A percentile compares a stretch with the other conserved stretches of the same genome.
phyloP scores from a whole-genome alignment of 176 grass and related monocot genomes.

The Carex littledalei region DNA sequence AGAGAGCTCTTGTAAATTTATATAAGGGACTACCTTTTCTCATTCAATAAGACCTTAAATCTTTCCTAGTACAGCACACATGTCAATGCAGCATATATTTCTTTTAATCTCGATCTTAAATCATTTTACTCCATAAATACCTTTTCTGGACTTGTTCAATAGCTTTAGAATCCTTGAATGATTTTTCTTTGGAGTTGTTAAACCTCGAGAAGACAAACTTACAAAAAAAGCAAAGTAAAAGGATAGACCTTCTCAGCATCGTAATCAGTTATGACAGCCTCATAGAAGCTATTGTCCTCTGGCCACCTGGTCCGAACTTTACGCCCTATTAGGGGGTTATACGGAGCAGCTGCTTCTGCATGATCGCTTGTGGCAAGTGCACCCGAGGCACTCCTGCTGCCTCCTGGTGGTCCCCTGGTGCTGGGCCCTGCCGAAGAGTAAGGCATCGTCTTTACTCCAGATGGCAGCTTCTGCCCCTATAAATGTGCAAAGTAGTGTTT shows the following conservation, averaged over 20 bases:
- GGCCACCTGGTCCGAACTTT: slow-evolving; percentile 83
- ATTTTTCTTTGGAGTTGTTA: not conserved
- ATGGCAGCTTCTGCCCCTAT: slow-evolving; percentile 62
- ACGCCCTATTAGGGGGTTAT: slow-evolving; percentile 48
- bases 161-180: not conserved
- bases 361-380: slow-evolving; percentile 36
- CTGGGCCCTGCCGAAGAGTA: slow-evolving; percentile 68
- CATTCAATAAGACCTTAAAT: not conserved
- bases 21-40: not conserved
- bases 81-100: not conserved
- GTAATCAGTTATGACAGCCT: slow-evolving; percentile 76
- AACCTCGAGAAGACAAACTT: slow-evolving; percentile 30
- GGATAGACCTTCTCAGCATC: slow-evolving; percentile 41
- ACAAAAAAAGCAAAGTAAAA: slow-evolving; percentile 20
- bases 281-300: slow-evolving; percentile 83
- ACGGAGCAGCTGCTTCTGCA: slow-evolving; percentile 37
- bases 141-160: not conserved
- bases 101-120: not conserved
- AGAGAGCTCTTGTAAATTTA: not conserved
- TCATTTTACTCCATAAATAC: not conserved
- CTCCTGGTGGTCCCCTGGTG: slow-evolving; percentile 47
- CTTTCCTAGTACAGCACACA: not conserved
- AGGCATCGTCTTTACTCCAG: slow-evolving; percentile 54
- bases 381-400: slow-evolving; percentile 56
- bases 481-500: slow-evolving; percentile 25